These are phyloP conservation scores for Echinosophora koreensis DNA, from an alignment of 306 rosid genomes.

Conservation along the genomic window DNA sequence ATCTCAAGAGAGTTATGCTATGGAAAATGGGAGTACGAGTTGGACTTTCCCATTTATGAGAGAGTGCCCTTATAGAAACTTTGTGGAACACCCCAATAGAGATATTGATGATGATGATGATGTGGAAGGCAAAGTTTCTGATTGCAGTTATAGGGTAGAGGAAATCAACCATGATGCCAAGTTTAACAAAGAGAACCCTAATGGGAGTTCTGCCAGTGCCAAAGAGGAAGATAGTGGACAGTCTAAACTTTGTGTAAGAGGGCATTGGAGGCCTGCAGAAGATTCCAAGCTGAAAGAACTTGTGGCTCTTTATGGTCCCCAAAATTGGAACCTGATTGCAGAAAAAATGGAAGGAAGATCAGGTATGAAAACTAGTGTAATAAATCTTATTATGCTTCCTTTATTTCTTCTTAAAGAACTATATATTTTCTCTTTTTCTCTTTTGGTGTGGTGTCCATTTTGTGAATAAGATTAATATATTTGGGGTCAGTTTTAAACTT, in stretches of 20 bases:
- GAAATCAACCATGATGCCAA: constrained; percentile 17
- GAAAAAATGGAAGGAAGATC: constrained; percentile 98
- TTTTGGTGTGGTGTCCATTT: background rate
- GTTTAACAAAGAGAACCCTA: constrained; percentile 50
- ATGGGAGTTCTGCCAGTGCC: constrained; percentile 51
- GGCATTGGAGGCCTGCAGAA: constrained; percentile 99
- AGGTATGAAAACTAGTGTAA: constrained; percentile 56
- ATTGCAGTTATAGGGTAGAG: constrained; percentile 59
- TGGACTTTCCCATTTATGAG: constrained; percentile 63
- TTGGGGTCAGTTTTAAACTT: too few relatives aligned
- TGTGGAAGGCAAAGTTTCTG: constrained; percentile 61
- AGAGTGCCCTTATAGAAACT: constrained; percentile 54
- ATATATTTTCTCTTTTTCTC: constrained; percentile 9
- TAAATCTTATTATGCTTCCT: background rate
- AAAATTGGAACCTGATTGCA: constrained; percentile 97
- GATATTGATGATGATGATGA: constrained; percentile 14
- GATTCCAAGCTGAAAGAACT: constrained; percentile 94
- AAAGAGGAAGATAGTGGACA: constrained; percentile 65
- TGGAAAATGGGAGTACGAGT: constrained; percentile 50
- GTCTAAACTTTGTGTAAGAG: constrained; percentile 89
- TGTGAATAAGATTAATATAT: background rate
- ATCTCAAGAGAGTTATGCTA: constrained; percentile 58
- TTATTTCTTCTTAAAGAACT: background rate
- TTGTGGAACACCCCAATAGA: constrained; percentile 53
- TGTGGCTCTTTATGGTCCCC: constrained; percentile 94